phyloP scores from a whole-genome alignment of 2,329 filamentous ascomycete species.

The Rhytidhysteron rufulum region DNA sequence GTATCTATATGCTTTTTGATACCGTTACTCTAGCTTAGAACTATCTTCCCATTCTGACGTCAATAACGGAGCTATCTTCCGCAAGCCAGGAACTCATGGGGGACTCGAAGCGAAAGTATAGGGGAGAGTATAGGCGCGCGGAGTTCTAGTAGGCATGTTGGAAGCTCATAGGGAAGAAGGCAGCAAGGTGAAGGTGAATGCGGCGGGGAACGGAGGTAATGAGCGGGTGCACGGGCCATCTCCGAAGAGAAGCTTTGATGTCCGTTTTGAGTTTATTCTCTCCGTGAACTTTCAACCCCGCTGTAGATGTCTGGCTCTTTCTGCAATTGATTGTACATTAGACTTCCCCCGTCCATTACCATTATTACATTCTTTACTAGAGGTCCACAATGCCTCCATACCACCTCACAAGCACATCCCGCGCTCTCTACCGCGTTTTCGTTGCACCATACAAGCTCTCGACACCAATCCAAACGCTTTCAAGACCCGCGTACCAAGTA shows the following conservation, averaged over 20 bases:
- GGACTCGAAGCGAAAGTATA: conserved; percentile 12
- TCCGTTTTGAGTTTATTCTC: too few relatives aligned
- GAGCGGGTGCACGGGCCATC: not conserved
- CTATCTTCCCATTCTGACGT: too few relatives aligned
- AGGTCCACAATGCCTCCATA: conserved; percentile 22
- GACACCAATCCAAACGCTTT: conserved; percentile 16
- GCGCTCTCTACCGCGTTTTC: conserved; percentile 45
- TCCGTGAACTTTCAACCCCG: too few relatives aligned
- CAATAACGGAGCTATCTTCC: conserved; percentile 73
- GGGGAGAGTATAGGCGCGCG: not conserved
- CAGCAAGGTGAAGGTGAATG: not conserved
- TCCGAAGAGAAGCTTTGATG: not conserved
- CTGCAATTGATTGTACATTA: not conserved
- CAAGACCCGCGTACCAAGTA: conserved; percentile 2
- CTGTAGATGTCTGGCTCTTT: not conserved
- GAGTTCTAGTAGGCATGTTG: conserved; percentile 6
- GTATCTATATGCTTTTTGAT: too few relatives aligned
- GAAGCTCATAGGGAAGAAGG: not conserved
- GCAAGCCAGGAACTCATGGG: conserved; percentile 70
- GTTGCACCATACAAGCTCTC: conserved; percentile 26
- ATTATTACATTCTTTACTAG: not conserved
- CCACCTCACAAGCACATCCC: conserved; percentile 30
- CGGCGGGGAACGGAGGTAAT: conserved; percentile 2
- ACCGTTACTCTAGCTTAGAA: too few relatives aligned
- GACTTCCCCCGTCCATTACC: not conserved